These are phyloP conservation scores for Gracilaria caudata DNA, from an alignment of 23 red algal species.

Conservation along the genomic window DNA sequence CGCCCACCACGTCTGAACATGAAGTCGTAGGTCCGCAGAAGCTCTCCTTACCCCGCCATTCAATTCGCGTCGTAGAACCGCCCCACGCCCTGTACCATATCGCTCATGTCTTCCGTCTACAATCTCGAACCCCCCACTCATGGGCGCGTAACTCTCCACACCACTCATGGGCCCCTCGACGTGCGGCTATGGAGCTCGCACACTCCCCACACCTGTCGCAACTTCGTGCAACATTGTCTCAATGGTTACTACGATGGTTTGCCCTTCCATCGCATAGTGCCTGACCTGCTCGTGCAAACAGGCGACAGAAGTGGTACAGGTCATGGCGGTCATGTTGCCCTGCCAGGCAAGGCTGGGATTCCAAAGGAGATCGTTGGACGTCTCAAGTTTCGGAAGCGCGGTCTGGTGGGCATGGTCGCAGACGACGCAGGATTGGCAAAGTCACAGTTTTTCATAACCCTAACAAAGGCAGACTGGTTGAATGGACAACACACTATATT, in stretches of 20 bases:
- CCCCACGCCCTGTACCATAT: slow-evolving; percentile 17
- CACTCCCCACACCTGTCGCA: slow-evolving; percentile 27
- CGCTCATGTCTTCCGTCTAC: slow-evolving; percentile 51
- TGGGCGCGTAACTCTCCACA: slow-evolving; percentile 44
- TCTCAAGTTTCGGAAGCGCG: slow-evolving; percentile 62
- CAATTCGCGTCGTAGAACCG: slow-evolving; percentile 42
- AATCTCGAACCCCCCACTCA: slow-evolving; percentile 59
- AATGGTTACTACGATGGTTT: slow-evolving; percentile 48
- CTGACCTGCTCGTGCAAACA: slow-evolving; percentile 59
- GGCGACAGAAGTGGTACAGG: slow-evolving; percentile 46
- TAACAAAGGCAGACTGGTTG: slow-evolving; percentile 72
- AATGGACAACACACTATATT: slow-evolving; percentile 83
- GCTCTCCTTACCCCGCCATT: slow-evolving; percentile 47
- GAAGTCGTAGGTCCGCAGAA: background rate
- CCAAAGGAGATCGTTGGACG: slow-evolving; percentile 37
- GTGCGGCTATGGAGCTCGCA: slow-evolving; percentile 43
- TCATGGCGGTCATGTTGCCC: slow-evolving; percentile 18
- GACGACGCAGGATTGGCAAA: slow-evolving; percentile 38
- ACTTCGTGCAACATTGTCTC: slow-evolving; percentile 49
- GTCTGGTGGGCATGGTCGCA: slow-evolving; percentile 54
- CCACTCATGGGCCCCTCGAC: slow-evolving; percentile 59
- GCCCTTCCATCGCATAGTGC: slow-evolving; percentile 62
- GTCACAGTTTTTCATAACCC: slow-evolving; percentile 86
- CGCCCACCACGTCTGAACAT: background rate
- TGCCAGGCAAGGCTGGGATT: slow-evolving; percentile 4